phyloP scores from a whole-genome alignment of 371 early-diverging fungal genomes.

The Circinella umbellata region DNA sequence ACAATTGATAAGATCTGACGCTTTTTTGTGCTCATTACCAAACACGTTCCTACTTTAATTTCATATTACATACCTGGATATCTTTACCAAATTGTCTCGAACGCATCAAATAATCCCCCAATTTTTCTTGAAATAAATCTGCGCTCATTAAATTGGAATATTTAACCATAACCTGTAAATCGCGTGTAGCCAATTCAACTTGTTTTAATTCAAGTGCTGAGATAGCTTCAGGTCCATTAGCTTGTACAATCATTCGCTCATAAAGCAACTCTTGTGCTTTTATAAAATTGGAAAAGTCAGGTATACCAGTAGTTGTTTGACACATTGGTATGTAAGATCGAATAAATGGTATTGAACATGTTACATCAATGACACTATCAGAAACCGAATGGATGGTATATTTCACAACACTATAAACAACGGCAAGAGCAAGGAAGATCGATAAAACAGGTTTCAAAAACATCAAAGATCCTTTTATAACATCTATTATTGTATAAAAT shows the following conservation, averaged over 20 bases:
- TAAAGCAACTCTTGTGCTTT: constrained; percentile 48
- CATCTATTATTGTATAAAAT: background rate
- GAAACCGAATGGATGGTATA: background rate
- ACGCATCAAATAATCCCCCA: constrained; percentile 42
- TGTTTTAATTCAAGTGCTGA: constrained; percentile 46
- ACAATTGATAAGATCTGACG: background rate
- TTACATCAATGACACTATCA: background rate
- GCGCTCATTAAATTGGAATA: constrained; percentile 40
- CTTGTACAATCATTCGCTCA: constrained; percentile 40
- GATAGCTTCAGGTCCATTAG: constrained; percentile 31
- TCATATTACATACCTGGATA: constrained; percentile 26
- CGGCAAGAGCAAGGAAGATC: background rate
- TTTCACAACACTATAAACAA: background rate
- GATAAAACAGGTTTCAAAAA: background rate
- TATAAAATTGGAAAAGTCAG: constrained; percentile 51
- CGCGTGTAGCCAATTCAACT: constrained; percentile 52
- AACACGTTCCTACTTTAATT: background rate
- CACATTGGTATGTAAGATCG: background rate
- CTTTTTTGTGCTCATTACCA: too few species aligned
- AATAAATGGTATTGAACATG: background rate
- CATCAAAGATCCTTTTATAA: background rate
- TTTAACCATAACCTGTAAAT: constrained; percentile 50
- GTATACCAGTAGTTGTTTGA: constrained; percentile 24
- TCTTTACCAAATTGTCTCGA: constrained; percentile 43
- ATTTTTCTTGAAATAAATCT: constrained; percentile 35